Percentiles rank a stretch among this genome's conserved stretches.
Conservation (phyloP, 192 early-diverging fungal genomes). For the Backusella parvicylindrica region DNA sequence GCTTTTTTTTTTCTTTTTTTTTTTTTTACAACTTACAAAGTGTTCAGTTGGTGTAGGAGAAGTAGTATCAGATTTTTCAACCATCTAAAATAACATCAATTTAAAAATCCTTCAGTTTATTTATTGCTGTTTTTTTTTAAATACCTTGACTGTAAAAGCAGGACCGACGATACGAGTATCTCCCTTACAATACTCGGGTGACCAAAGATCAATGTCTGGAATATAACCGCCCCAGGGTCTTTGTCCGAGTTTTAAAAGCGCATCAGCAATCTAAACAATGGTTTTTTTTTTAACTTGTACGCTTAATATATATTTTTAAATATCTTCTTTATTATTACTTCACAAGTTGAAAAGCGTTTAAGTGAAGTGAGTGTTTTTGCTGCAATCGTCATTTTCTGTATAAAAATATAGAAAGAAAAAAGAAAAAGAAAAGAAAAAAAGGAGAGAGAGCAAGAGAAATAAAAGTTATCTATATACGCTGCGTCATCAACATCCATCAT, state of each 20-base stretch:
- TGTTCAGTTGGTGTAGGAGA: background rate
- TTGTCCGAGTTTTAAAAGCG: conserved; percentile 41
- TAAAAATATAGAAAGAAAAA: background rate
- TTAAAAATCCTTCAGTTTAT: background rate
- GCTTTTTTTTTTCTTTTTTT: background rate
- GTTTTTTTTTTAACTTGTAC: background rate
- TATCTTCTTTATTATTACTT: conserved; percentile 11
- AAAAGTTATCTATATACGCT: background rate
- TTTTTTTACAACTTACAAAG: conserved; percentile 1
- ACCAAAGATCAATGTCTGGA: conserved; percentile 54
- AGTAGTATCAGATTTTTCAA: conserved; percentile 10
- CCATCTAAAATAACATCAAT: background rate
- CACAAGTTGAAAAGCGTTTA: conserved; percentile 18
- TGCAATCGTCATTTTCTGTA: background rate
- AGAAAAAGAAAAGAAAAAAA: background rate
- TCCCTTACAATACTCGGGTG: conserved; percentile 44
- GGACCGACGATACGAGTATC: conserved; percentile 50
- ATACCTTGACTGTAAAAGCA: conserved; percentile 58
- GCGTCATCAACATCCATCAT: conserved; percentile 2
- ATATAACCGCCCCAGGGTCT: conserved; percentile 47
- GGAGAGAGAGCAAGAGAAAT: background rate
- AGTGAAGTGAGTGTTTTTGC: background rate
- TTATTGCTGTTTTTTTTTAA: background rate
- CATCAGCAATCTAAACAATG: conserved; percentile 44
- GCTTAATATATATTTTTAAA: background rate